phyloP scores from a whole-genome alignment of 2,329 filamentous ascomycete genomes.

The Trichoderma pleuroti region DNA sequence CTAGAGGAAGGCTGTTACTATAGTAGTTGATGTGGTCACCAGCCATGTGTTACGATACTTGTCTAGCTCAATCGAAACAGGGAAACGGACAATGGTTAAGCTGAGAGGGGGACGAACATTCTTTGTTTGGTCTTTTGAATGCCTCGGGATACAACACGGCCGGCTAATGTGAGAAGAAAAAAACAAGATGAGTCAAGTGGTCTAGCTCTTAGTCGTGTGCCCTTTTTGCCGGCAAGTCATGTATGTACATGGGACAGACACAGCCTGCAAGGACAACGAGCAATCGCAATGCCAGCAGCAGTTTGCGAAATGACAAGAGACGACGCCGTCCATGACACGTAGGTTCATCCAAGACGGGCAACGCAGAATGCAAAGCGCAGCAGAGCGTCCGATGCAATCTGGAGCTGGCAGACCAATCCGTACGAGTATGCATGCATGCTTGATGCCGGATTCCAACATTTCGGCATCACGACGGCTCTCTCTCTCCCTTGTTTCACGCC shows the following conservation, averaged over 20 bases:
- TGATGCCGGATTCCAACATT: constrained; percentile 16
- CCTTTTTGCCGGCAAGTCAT: neutral
- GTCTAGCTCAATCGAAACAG: neutral
- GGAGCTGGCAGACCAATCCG: neutral
- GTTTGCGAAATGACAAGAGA: neutral
- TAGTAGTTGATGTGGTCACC: neutral
- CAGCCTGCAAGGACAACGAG: neutral
- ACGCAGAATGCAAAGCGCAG: neutral
- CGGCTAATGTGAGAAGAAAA: neutral
- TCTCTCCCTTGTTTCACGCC: neutral
- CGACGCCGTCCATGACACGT: constrained; percentile 1
- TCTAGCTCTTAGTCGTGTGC: neutral
- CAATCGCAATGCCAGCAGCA: neutral
- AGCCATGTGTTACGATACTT: neutral
- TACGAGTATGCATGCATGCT: constrained; percentile 3
- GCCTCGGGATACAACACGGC: neutral
- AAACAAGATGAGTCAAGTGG: neutral
- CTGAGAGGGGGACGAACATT: neutral
- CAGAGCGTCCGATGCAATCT: neutral
- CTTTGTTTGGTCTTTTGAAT: neutral
- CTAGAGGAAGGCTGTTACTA: neutral
- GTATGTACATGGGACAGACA: neutral
- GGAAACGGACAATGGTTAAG: neutral
- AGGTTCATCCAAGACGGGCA: neutral
- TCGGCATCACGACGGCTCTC: neutral